Evolutionary conservation across 345 rosid genomes (phyloP), one percentile per base, ranked within the genome.

Genomic region (Citrus unshiu): DNA sequence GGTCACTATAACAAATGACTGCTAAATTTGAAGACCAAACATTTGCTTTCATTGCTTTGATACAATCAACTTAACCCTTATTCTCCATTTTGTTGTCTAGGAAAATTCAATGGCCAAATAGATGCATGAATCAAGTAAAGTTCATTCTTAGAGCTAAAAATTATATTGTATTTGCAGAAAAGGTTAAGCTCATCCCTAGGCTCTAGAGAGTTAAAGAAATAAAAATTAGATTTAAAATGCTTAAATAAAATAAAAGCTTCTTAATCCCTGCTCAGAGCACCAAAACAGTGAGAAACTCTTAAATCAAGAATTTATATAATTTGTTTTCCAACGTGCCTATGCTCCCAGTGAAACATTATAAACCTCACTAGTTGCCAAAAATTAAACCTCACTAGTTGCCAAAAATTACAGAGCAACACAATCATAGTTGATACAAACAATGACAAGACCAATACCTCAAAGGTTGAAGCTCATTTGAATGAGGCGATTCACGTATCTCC

Each of bases 401-500:
- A 49, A 6, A 65, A 64, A 51, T 32, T 30, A 49, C n/a, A 65
- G 51, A n/a, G 49, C 16, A n/a, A 4, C n/a, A 9, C 25, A n/a
- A 30, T 13, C 24, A 64, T 22, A 22, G 21, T 64, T 30, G 60
- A 64, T 63, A 30, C 40, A 10, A 21, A 7, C 29, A 64, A 70
- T 60, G 58, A 37, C 18, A 27, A 34, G n/a, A 35, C 61, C 74
- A 49, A 81, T 85, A 95, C 98, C 95, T 88, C 14, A 95, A 88
- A 81, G 93, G 82, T 85, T 75, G 90, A 83, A 76, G 77, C 77
- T 91, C 90, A 68, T 88, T 73, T 5, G 91, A 86, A 24, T 64
- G 75, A 3, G 92, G 82, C 25, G 93, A 87, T 80, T 89, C 91
- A 0, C 91, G 87, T 21, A 87, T 32, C 80, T 93, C 98, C 87